A percentile compares a stretch with the other conserved stretches of the same genome.
Conservation (phyloP, 2,329 filamentous ascomycete species). For the Shiraia sp. region DNA sequence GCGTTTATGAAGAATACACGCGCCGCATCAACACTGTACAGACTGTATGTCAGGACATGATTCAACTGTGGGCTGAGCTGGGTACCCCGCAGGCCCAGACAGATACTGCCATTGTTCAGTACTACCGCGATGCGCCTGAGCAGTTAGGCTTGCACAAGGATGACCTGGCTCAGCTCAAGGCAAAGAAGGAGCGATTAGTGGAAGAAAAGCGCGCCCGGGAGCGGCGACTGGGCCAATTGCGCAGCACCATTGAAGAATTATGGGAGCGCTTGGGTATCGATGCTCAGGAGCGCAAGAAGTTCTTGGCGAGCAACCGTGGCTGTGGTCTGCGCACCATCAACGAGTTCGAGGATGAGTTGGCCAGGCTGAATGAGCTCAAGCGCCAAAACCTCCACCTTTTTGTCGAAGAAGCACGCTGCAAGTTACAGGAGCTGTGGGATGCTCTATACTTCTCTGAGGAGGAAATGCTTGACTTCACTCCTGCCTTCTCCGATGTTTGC, state of each 20-base stretch:
- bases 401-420: slow-evolving; percentile 88
- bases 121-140: slow-evolving; percentile 87
- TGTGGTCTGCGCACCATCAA: slow-evolving; percentile 92
- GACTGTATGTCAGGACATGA: slow-evolving; percentile 77
- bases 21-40: slow-evolving; percentile 78
- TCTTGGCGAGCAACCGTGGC: slow-evolving; percentile 84
- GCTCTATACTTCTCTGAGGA: slow-evolving; percentile 92
- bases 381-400: slow-evolving; percentile 93
- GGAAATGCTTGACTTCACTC: slow-evolving; percentile 97
- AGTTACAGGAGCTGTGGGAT: slow-evolving; percentile 95
- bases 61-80: slow-evolving; percentile 93
- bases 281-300: slow-evolving; percentile 78
- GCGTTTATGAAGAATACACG: slow-evolving; percentile 95
- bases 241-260: slow-evolving; percentile 75
- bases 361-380: slow-evolving; percentile 87
- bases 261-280: slow-evolving; percentile 90
- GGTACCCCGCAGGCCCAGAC: slow-evolving; percentile 93
- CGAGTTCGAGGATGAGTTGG: slow-evolving; percentile 90
- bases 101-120: slow-evolving; percentile 82
- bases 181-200: slow-evolving; percentile 77
- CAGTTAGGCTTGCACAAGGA: slow-evolving; percentile 91
- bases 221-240: slow-evolving; percentile 75
- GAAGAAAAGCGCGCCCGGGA: slow-evolving; percentile 90
- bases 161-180: slow-evolving; percentile 73
- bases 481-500: slow-evolving; percentile 95